These are phyloP conservation scores for Phytophthora constricta DNA, from an alignment of 352 stramenopile species.

Conservation along the genomic window DNA sequence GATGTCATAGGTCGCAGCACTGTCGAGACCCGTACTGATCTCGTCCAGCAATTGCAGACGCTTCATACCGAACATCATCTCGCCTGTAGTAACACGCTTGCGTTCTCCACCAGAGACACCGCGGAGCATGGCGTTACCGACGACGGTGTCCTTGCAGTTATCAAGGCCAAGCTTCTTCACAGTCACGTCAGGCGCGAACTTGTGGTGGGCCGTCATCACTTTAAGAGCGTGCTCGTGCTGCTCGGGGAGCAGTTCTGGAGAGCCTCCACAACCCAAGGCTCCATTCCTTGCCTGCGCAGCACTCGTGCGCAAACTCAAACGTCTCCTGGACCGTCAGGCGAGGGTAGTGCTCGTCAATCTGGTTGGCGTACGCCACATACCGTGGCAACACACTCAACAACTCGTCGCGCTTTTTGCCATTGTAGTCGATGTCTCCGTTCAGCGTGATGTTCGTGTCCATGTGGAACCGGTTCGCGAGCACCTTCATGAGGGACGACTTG, in stretches of 20 bases:
- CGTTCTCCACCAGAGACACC: constrained; percentile 88
- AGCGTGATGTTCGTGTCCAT: constrained; percentile 50
- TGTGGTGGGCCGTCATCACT: constrained; percentile 30
- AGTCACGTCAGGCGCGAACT: constrained; percentile 42
- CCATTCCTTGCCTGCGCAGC: constrained; percentile 48
- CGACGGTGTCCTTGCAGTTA: constrained; percentile 63
- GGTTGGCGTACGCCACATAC: constrained; percentile 53
- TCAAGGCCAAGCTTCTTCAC: constrained; percentile 53
- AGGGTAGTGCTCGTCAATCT: constrained; percentile 89
- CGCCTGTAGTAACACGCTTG: constrained; percentile 91
- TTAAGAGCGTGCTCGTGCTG: constrained; percentile 33
- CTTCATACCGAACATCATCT: constrained; percentile 86
- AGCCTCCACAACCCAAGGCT: constrained; percentile 44
- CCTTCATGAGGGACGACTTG: constrained; percentile 51
- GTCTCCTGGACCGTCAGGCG: constrained; percentile 93
- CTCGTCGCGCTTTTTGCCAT: constrained; percentile 33
- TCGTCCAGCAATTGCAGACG: constrained; percentile 80
- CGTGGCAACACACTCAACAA: constrained; percentile 38
- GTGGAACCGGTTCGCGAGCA: constrained; percentile 50
- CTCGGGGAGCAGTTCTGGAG: constrained; percentile 40
- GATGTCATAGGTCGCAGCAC: constrained; percentile 67
- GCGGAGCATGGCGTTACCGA: constrained; percentile 67
- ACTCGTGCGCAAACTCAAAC: constrained; percentile 92
- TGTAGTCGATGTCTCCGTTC: constrained; percentile 54
- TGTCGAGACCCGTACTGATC: constrained; percentile 71